Base-by-base conservation (phyloP, 108 stramenopile genomes). In the Nitzschia sp. region DNA sequence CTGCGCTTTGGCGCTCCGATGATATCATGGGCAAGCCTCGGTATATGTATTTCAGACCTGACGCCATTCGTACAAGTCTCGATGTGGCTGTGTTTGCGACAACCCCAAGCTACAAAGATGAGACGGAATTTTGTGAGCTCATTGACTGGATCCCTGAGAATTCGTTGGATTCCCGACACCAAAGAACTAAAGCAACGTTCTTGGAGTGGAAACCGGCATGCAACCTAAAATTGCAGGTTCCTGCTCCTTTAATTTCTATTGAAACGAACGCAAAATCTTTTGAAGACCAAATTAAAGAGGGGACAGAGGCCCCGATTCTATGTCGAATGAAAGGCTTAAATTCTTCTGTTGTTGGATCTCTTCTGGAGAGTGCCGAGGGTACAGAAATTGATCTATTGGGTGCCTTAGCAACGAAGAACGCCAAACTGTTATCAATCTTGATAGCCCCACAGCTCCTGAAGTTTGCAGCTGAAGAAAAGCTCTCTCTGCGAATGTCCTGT, bases 101-200 rank as follows among this genome's bases (percentile, higher is more conserved):
- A 2, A 82, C 85, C 7, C 68, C 55, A 10, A 43, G 63, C 37
- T 57, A 67, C 46, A 22, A 54, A 12, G 84, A 90, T 53, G 41
- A 44, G 44, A 40, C 65, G 26, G 61, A 67, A 10, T 58, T 91
- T 37, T n/a, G 78, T 3, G 80, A 76, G 6, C 72, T 77, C 0
- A n/a, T 19, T 8, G 57, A 70, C 24, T 90, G 86, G 89, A 78
- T 86, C 67, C 89, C 89, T 7, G 81, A 72, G 50, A 85, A 90
- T 76, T 76, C 89, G 21, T 51, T 90, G 21, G 29, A 24, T 7
- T 7, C 15, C 9, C 8, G 21, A 55, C 17, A 19, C 3, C 54
- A 67, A 15, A 37, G 29, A 62, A 81, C 80, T 2, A 51, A 73
- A 42, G 80, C 69, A 8, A 73, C 43, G 8, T 81, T 81, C 38